phyloP scores from a whole-genome alignment of 2,329 filamentous ascomycete species.

The Colletotrichum horii region DNA sequence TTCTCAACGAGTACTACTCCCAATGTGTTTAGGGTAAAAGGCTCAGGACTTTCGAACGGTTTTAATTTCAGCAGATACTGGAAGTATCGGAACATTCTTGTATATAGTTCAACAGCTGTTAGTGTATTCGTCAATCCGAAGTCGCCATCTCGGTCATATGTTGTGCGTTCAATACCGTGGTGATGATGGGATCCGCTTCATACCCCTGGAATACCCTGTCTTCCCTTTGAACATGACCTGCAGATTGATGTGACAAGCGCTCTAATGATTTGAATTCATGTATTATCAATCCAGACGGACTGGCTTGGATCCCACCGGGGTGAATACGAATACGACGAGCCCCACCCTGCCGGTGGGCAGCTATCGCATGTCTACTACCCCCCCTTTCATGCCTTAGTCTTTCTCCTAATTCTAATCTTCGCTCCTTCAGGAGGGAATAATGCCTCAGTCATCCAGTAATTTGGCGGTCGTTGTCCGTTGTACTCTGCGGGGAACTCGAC shows the following conservation, averaged over 20 bases:
- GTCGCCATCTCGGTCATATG: neutral
- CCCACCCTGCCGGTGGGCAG: neutral
- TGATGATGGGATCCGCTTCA: neutral
- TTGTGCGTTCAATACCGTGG: neutral
- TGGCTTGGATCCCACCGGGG: neutral
- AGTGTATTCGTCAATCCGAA: neutral
- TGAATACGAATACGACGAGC: neutral
- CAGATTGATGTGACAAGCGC: neutral
- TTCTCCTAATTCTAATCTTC: constrained; percentile 7
- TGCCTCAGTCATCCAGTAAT: constrained; percentile 19
- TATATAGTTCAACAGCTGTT: neutral
- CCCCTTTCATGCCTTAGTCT: neutral
- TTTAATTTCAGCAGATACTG: neutral
- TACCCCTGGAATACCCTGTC: neutral
- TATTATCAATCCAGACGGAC: neutral
- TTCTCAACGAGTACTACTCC: constrained; percentile 43
- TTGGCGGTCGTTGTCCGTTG: constrained; percentile 14
- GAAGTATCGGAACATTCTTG: neutral
- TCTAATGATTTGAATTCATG: neutral
- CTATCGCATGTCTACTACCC: neutral
- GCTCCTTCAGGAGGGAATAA: neutral
- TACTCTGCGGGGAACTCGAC: constrained; percentile 19
- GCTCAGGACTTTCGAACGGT: no score
- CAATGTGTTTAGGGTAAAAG: constrained; percentile 40
- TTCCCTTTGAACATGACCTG: neutral